Conservation (phyloP, 2,329 filamentous ascomycete species). For the Diaporthe batatas region DNA sequence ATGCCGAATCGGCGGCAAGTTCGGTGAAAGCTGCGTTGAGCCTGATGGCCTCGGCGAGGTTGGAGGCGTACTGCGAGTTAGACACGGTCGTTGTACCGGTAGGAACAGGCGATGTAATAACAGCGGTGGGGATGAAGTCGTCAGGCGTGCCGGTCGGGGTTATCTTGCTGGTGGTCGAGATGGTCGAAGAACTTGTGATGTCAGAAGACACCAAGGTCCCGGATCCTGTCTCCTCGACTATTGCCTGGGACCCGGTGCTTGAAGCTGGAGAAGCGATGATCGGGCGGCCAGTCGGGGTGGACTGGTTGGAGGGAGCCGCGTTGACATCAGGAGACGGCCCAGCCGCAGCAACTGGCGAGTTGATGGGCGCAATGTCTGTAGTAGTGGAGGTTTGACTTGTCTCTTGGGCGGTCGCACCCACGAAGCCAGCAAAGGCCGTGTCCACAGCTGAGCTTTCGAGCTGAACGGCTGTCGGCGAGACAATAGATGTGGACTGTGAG, state of each 20-base stretch:
- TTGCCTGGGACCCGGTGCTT: conserved; percentile 34
- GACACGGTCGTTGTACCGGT: conserved; percentile 57
- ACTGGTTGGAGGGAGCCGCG: not conserved
- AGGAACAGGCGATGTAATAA: conserved; percentile 48
- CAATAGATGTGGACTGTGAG: not conserved
- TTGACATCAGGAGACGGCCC: not conserved
- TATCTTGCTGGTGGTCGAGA: conserved; percentile 33
- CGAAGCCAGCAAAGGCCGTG: not conserved
- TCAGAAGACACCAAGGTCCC: conserved; percentile 5
- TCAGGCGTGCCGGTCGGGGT: conserved; percentile 55
- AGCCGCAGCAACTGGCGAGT: not conserved
- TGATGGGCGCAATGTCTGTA: not conserved
- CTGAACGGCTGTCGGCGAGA: not conserved
- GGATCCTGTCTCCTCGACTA: not conserved
- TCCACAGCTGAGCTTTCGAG: not conserved
- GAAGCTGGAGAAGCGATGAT: conserved; percentile 32
- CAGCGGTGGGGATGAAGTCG: conserved; percentile 56
- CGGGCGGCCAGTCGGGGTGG: conserved; percentile 11
- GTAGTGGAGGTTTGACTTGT: not conserved
- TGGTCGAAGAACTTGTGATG: conserved; percentile 19
- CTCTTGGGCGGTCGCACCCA: not conserved
- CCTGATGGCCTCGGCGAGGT: conserved; percentile 58
- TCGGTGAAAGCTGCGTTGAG: conserved; percentile 63
- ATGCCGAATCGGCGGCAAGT: conserved; percentile 61
- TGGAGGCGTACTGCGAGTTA: conserved; percentile 57